phyloP scores from a whole-genome alignment of 768 basidiomycete species.

The Tulasnella sp. region DNA sequence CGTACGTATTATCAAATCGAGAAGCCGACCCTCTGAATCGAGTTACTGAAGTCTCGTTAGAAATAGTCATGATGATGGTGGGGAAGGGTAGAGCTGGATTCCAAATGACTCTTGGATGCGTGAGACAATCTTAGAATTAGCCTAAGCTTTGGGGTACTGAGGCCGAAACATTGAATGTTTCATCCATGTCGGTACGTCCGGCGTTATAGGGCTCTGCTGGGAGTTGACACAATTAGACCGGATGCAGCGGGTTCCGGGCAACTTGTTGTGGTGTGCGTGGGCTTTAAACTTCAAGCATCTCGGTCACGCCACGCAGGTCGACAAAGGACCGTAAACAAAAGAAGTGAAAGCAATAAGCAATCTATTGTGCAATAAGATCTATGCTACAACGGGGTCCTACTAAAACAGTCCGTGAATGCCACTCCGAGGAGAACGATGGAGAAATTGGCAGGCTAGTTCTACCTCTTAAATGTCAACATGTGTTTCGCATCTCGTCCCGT shows the following conservation, averaged over 20 bases:
- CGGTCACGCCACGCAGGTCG: not conserved
- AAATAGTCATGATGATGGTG: not conserved
- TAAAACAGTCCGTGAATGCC: not conserved
- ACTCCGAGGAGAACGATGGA: too few species aligned
- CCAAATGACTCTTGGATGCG: not conserved
- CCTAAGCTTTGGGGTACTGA: not conserved
- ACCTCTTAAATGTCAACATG: too few species aligned
- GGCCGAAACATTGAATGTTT: not conserved
- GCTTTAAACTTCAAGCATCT: too few species aligned
- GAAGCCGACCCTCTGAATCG: not conserved
- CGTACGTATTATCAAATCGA: not conserved
- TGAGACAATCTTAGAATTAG: not conserved
- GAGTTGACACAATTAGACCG: too few species aligned
- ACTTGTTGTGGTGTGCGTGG: too few species aligned
- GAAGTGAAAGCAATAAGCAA: not conserved
- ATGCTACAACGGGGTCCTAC: not conserved
- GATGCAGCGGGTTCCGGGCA: too few species aligned
- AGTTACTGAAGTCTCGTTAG: not conserved
- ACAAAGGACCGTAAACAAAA: not conserved
- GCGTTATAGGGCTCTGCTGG: not conserved
- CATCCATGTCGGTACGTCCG: not conserved
- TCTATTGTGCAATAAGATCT: not conserved
- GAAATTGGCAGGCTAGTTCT: too few species aligned
- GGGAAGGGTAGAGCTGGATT: not conserved
- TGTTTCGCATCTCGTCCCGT: too few species aligned